Conservation (phyloP, 139 green algal species). For the Picochlorum sp. region DNA sequence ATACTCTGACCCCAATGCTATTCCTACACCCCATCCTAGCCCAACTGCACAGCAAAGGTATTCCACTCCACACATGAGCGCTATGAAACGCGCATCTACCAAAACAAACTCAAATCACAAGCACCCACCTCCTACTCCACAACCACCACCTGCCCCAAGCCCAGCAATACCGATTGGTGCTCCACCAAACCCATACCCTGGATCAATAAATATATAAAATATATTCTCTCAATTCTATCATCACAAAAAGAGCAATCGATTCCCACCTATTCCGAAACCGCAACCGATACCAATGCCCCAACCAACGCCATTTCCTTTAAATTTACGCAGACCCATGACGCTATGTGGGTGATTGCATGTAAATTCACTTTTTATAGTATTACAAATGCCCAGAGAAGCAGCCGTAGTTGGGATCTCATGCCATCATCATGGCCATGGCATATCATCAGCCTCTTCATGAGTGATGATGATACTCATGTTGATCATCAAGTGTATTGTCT, state of each 20-base stretch:
- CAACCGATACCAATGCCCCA: conserved; percentile 16
- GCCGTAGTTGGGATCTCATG: too few species aligned
- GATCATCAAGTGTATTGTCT: too few species aligned
- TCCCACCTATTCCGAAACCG: conserved; percentile 22
- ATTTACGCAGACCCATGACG: conserved; percentile 14
- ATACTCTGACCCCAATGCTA: conserved; percentile 20
- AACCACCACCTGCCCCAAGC: conserved; percentile 19
- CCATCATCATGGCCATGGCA: too few species aligned
- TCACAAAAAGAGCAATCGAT: background rate
- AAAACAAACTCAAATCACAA: background rate
- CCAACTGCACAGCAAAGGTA: conserved; percentile 5
- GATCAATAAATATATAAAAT: background rate
- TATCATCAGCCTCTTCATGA: too few species aligned
- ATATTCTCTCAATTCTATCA: background rate
- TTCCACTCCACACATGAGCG: too few species aligned
- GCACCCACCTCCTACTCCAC: conserved; percentile 13
- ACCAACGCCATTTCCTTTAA: conserved; percentile 12
- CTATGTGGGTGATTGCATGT: too few species aligned
- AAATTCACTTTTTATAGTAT: too few species aligned
- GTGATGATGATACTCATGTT: too few species aligned
- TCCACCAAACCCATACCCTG: conserved; percentile 32
- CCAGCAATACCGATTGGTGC: conserved; percentile 16
- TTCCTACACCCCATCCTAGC: conserved; percentile 19
- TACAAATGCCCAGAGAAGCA: too few species aligned
- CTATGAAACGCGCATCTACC: background rate